Base-by-base conservation (phyloP, 1,284 basidiomycete species). In the Coniferiporia weirii region DNA sequence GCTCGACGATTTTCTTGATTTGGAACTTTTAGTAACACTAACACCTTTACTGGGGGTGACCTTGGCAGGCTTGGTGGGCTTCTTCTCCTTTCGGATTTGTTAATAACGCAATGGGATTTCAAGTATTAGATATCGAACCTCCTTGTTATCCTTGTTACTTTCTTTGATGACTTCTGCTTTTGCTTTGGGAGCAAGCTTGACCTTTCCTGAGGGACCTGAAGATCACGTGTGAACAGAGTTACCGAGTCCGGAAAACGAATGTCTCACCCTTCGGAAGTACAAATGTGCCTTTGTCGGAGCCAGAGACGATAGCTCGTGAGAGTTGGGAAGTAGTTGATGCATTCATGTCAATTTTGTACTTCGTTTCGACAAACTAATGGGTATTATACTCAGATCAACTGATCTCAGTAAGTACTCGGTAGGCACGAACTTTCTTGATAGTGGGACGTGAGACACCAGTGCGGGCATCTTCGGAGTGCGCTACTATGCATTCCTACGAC, bases 391-490 rank as follows among this genome's bases (percentile, higher is more conserved):
- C 13, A 52, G 54, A 43, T 59, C 56, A 40, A 35, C 35, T 57
- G 27, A 53, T 40, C 32, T 40, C n/a, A 4, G 15, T n/a, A 10
- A 2, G 36, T 34, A 17, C 27, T 22, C 54, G 34, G 22, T 54
- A 36, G 34, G 53, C 22, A 64, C 66, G 17, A 50, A 78, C 80
- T 85, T 92, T 93, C 80, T 93, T 93, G 72, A 93, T 87, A 40
- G 82, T 81, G 46, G 78, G 78, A 60, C 91, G 82, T 47, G 89
- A 91, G 52, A 92, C 88, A 67, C 91, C 91, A 56, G 74, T 66
- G 58, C 87, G 84, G 40, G 79, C 76, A 46, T 89, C 88, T 55
- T 83, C 83, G 63, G 83, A 82, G 70, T 87, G 78, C 34, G 75
- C 77, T 57, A 75, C 67, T 71, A 93, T 87, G 67, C 86, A 88